Percentiles rank a stretch among this genome's conserved stretches.
These are phyloP conservation scores for Xylariomycetidae sp. DNA, from an alignment of 2,329 filamentous ascomycete species.

Conservation along the genomic window DNA sequence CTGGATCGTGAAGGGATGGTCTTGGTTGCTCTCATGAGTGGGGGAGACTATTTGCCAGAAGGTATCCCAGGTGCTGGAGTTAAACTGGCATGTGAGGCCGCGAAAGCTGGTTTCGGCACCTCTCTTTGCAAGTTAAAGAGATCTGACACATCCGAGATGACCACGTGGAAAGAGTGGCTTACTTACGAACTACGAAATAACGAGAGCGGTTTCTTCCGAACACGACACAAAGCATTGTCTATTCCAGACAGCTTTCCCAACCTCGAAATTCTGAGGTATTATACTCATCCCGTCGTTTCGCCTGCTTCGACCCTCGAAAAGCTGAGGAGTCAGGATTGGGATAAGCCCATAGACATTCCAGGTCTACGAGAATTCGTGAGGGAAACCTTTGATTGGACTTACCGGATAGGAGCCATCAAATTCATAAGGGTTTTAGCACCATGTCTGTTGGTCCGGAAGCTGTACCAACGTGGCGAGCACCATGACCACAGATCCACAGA, in stretches of 20 bases:
- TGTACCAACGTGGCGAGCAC: slow-evolving; percentile 37
- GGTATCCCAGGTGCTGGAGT: slow-evolving; percentile 85
- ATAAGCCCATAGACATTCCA: slow-evolving; percentile 57
- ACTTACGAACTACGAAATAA: slow-evolving; percentile 78
- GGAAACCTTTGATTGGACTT: slow-evolving; percentile 83
- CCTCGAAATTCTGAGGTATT: slow-evolving; percentile 74
- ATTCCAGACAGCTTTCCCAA: slow-evolving; percentile 83
- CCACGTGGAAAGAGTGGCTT: slow-evolving; percentile 67
- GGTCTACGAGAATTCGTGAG: slow-evolving; percentile 69
- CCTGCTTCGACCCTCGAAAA: slow-evolving; percentile 49
- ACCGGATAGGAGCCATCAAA: slow-evolving; percentile 73
- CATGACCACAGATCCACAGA: slow-evolving; percentile 22
- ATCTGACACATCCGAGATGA: slow-evolving; percentile 55
- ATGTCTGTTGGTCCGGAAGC: slow-evolving; percentile 62
- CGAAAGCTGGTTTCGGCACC: slow-evolving; percentile 78
- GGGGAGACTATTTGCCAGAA: slow-evolving; percentile 87
- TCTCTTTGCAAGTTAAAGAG: slow-evolving; percentile 63
- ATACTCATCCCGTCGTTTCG: slow-evolving; percentile 83
- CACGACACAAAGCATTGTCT: slow-evolving; percentile 65
- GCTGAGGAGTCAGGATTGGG: slow-evolving; percentile 55
- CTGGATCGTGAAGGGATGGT: slow-evolving; percentile 88
- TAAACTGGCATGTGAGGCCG: slow-evolving; percentile 85
- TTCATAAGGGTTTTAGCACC: slow-evolving; percentile 78
- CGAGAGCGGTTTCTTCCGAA: slow-evolving; percentile 73
- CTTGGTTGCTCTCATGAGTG: slow-evolving; percentile 88